Percentiles rank a stretch among this genome's conserved stretches.
Conservation (phyloP, 768 basidiomycete species). For the Pulveroboletus sp. region DNA sequence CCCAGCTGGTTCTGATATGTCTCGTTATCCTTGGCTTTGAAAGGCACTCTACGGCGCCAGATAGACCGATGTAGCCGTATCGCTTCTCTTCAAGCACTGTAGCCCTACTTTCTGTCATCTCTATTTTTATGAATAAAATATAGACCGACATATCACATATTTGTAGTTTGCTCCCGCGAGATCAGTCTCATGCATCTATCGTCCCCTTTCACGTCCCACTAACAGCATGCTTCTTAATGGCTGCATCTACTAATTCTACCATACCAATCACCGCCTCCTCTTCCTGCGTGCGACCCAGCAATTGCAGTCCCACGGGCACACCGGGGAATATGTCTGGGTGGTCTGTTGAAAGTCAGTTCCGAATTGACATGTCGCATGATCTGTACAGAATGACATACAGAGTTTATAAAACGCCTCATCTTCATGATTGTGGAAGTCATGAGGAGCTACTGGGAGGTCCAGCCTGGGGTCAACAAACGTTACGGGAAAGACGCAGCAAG, state of each 20-base stretch:
- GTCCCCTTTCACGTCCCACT: background rate
- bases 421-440: constrained; percentile 38
- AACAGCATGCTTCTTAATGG: constrained; percentile 25
- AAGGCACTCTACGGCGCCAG: background rate
- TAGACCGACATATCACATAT: no score
- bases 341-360: constrained; percentile 25
- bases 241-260: constrained; percentile 40
- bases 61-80: background rate
- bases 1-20: background rate
- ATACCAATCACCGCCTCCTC: constrained; percentile 51
- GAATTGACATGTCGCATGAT: background rate
- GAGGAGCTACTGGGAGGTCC: constrained; percentile 32
- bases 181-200: background rate
- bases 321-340: constrained; percentile 42
- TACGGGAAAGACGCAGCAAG: constrained; percentile 43
- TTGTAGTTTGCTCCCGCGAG: background rate
- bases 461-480: constrained; percentile 40
- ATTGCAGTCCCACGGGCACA: constrained; percentile 46
- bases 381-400: constrained; percentile 32
- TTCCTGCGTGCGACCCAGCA: constrained; percentile 44
- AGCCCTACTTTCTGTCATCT: background rate
- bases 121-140: background rate
- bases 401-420: constrained; percentile 42
- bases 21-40: background rate
- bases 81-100: background rate